These are phyloP conservation scores for Fusarium albidum DNA, from an alignment of 2,329 filamentous ascomycete species.

Conservation along the genomic window DNA sequence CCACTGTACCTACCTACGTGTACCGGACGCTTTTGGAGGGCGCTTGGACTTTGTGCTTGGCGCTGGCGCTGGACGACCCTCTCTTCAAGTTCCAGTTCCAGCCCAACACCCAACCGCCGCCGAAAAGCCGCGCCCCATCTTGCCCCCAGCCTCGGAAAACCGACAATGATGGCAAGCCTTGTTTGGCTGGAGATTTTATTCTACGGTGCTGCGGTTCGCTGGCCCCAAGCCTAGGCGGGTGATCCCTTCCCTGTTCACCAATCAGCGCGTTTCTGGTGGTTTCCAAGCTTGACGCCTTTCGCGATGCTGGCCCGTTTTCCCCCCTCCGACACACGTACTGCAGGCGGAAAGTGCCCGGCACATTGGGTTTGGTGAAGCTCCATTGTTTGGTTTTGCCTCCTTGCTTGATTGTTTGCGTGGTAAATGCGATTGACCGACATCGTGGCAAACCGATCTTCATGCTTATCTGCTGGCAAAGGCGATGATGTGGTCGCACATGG, in stretches of 20 bases:
- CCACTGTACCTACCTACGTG: no score
- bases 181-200: constrained; percentile 11
- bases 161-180: not conserved
- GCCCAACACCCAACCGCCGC: constrained; percentile 2
- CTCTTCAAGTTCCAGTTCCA: not conserved
- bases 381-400: no score
- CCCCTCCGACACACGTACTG: not conserved
- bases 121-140: constrained; percentile 1
- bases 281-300: constrained; percentile 6
- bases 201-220: constrained; percentile 5
- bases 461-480: not conserved
- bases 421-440: not conserved
- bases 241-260: constrained; percentile 22
- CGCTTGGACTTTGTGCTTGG: no score
- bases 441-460: constrained; percentile 17
- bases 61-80: not conserved
- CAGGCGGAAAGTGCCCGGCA: no score
- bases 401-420: not conserved
- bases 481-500: not conserved
- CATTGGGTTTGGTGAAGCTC: no score
- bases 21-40: not conserved
- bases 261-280: constrained; percentile 10
- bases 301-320: not conserved
- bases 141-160: not conserved
- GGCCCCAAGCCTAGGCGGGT: constrained; percentile 1